phyloP scores from a whole-genome alignment of 306 rosid species.

The Dryas drummondii region DNA sequence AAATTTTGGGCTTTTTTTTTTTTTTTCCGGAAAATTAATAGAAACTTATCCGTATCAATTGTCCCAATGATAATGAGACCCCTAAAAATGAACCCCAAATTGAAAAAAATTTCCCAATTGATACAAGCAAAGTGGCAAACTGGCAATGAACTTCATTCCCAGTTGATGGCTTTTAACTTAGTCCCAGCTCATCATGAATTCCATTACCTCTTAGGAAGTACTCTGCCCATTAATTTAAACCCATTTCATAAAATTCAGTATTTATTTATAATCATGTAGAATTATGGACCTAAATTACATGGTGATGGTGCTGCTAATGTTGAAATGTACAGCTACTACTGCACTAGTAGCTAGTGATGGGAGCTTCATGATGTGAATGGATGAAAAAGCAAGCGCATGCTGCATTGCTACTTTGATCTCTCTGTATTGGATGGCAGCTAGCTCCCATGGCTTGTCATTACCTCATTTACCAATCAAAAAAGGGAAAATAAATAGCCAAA shows the following conservation, averaged over 20 bases:
- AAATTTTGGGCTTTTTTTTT: not conserved
- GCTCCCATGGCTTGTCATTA: slow-evolving; percentile 31
- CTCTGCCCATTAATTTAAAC: not conserved
- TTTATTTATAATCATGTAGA: not conserved
- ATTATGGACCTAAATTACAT: not conserved
- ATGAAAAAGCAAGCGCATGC: slow-evolving; percentile 31
- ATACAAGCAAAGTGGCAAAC: no score
- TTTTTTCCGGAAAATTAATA: no score
- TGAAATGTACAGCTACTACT: not conserved
- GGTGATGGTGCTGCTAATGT: not conserved
- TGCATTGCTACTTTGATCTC: slow-evolving; percentile 10
- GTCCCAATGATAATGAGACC: no score
- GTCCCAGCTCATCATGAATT: no score
- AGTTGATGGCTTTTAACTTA: no score
- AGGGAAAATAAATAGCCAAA: not conserved
- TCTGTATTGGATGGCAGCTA: slow-evolving; percentile 44
- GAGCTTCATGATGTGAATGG: slow-evolving; percentile 32
- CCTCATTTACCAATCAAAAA: not conserved
- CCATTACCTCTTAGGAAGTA: no score
- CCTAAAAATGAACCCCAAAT: no score
- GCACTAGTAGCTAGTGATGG: no score
- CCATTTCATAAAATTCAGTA: not conserved
- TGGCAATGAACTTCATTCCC: no score
- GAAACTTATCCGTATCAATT: no score
- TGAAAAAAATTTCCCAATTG: no score